A percentile compares a stretch with the other conserved stretches of the same genome.
phyloP scores from a whole-genome alignment of 352 stramenopile species.

The Pythium grandisporangium region DNA sequence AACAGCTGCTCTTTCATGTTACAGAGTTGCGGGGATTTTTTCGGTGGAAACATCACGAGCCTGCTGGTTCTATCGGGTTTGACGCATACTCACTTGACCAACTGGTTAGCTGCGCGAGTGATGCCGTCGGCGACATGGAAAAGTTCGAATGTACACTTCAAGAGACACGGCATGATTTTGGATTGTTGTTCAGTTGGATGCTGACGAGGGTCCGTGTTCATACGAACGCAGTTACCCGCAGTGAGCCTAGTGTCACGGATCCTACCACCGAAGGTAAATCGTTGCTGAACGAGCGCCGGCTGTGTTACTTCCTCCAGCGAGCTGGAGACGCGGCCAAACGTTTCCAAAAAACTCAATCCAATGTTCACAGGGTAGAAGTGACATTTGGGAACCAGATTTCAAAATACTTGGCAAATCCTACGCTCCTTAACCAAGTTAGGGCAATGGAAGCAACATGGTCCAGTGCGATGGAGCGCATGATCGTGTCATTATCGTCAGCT shows the following conservation, averaged over 20 bases:
- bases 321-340: slow-evolving; percentile 22
- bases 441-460: slow-evolving; percentile 33
- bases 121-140: slow-evolving; percentile 37
- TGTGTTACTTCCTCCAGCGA: slow-evolving; percentile 43
- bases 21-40: slow-evolving; percentile 22
- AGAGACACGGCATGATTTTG: slow-evolving; percentile 53
- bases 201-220: slow-evolving; percentile 51
- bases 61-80: slow-evolving; percentile 23
- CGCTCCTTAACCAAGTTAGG: slow-evolving; percentile 5
- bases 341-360: slow-evolving; percentile 34
- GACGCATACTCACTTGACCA: slow-evolving; percentile 19
- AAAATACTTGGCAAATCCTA: slow-evolving; percentile 6
- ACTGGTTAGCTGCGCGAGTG: slow-evolving; percentile 18
- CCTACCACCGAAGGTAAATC: slow-evolving; percentile 20
- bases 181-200: slow-evolving; percentile 55
- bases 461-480: slow-evolving; percentile 18
- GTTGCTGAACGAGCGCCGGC: slow-evolving; percentile 40
- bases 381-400: slow-evolving; percentile 64
- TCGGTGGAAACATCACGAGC: not conserved
- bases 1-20: slow-evolving; percentile 31
- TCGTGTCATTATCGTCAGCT: slow-evolving; percentile 8
- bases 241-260: slow-evolving; percentile 1
- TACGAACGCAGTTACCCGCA: slow-evolving; percentile 19
- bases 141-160: slow-evolving; percentile 26
- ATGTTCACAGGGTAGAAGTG: slow-evolving; percentile 42